Evolutionary conservation across 2,329 filamentous ascomycete genomes (phyloP), one percentile per base, ranked within the genome.

Genomic region (Aspergillus fijiensis): DNA sequence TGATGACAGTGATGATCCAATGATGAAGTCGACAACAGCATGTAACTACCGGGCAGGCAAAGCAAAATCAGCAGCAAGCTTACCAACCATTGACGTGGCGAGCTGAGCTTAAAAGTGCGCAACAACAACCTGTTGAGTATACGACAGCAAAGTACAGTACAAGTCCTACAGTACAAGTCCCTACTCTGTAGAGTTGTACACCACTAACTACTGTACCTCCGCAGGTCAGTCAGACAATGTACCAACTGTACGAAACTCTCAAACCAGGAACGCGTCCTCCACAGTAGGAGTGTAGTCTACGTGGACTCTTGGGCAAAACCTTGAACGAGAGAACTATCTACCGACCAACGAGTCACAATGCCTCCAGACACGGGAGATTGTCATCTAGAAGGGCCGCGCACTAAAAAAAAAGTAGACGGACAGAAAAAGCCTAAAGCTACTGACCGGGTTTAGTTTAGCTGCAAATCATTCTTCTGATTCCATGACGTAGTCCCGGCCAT

Each of bases 321-420:
- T 12, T 35, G 11, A 14, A 5, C 33, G 33, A 35, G 33, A 35
- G 33, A 42, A 42, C 39, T 42, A 42, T 42, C 39, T 42, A 42
- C 39, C 39, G 39, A 42, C 39, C 39, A 16, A 42, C 39, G 39
- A 42, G 39, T 42, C 39, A 42, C 39, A 42, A 19, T 42, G 39
- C 39, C 56, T 57, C 55, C 55, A 61, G 49, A 51, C 39, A 62
- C 66, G 66, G 66, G 66, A 68, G 66, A 68, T 68, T 64, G 65
- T 58, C 64, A 58, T 67, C 65, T 63, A 65, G 63, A 65, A 64
- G 64, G 58, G 56, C 60, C 61, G 65, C 65, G 60, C 33, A 35
- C 33, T 35, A 35, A 14, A 35, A 23, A 23, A 23, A 23, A 23
- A 23, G 23, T 23, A 23, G 23, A 1, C 2, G 23, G 23, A 23